A percentile compares a stretch with the other conserved stretches of the same genome.
phyloP scores from a whole-genome alignment of 768 basidiomycete genomes.

The Coprinopsis strossmayeri region DNA sequence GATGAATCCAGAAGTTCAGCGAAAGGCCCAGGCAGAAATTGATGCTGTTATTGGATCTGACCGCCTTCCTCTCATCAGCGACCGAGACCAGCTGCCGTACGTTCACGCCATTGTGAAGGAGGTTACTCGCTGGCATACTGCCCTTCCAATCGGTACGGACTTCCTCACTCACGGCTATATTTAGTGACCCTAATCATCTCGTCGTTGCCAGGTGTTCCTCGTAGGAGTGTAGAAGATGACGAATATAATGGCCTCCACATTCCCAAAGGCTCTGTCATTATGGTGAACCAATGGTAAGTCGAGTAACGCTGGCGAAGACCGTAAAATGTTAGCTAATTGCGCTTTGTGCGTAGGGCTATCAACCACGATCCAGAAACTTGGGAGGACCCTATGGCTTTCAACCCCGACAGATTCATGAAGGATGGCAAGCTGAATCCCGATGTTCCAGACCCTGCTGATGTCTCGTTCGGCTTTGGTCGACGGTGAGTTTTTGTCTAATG shows the following conservation, averaged over 20 bases:
- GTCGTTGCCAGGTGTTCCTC: slow-evolving; percentile 9
- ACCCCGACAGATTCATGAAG: slow-evolving; percentile 24
- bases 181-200: too few species aligned
- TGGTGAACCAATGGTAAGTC: slow-evolving; percentile 13
- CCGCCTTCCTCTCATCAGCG: slow-evolving; percentile 1
- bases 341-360: slow-evolving; percentile 15
- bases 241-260: slow-evolving; percentile 12
- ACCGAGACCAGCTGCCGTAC: slow-evolving; percentile 5
- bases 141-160: slow-evolving; percentile 10
- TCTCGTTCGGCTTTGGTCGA: slow-evolving; percentile 27
- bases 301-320: not conserved
- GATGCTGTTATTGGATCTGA: slow-evolving; percentile 6
- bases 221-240: slow-evolving; percentile 4
- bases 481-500: slow-evolving; percentile 13
- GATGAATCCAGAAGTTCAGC: slow-evolving; percentile 3
- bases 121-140: slow-evolving; percentile 15
- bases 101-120: slow-evolving; percentile 20
- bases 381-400: slow-evolving; percentile 17
- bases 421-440: slow-evolving; percentile 16
- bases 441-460: slow-evolving; percentile 19
- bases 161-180: too few species aligned
- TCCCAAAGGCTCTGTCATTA: slow-evolving; percentile 13
- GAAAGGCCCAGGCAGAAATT: slow-evolving; percentile 5
- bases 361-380: slow-evolving; percentile 16
- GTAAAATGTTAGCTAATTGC: too few species aligned